These are phyloP conservation scores for Alternaria angustiovoidea DNA, from an alignment of 2,329 filamentous ascomycete genomes.

Conservation along the genomic window DNA sequence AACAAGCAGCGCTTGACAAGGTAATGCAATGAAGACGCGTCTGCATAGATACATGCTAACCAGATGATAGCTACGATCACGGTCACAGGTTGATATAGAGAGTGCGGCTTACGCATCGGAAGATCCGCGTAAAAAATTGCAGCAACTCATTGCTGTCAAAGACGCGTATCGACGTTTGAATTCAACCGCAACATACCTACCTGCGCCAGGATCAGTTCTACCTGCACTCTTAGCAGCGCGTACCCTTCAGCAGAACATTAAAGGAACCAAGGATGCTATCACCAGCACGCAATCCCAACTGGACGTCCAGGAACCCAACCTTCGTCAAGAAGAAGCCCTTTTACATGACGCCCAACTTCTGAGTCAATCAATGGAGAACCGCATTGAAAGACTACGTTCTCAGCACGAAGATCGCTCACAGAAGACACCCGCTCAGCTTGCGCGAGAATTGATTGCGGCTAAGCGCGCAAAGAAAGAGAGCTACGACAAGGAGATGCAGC, in stretches of 20 bases:
- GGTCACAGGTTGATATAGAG: conserved; percentile 29
- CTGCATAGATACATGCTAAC: conserved; percentile 9
- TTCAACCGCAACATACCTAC: conserved; percentile 70
- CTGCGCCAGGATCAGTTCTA: conserved; percentile 71
- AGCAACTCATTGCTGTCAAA: conserved; percentile 64
- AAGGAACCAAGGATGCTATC: conserved; percentile 70
- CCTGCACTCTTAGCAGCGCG: conserved; percentile 76
- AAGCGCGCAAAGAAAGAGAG: conserved; percentile 66
- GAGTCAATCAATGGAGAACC: conserved; percentile 58
- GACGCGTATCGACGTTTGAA: conserved; percentile 72
- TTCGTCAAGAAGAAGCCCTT: conserved; percentile 57
- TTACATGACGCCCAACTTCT: conserved; percentile 60
- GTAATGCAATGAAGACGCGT: conserved; percentile 38
- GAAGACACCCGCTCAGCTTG: conserved; percentile 68
- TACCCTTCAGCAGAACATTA: conserved; percentile 69
- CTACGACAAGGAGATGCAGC: conserved; percentile 68
- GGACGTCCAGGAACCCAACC: conserved; percentile 46
- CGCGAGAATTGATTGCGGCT: conserved; percentile 68
- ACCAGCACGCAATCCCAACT: conserved; percentile 53
- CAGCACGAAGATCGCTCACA: conserved; percentile 65
- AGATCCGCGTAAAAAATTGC: conserved; percentile 46
- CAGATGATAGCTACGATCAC: conserved; percentile 57
- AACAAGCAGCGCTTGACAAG: conserved; percentile 57
- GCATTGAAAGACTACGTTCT: conserved; percentile 67
- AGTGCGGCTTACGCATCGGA: conserved; percentile 44